Conservation (phyloP, 345 rosid genomes). For the Carallia brachiata region DNA sequence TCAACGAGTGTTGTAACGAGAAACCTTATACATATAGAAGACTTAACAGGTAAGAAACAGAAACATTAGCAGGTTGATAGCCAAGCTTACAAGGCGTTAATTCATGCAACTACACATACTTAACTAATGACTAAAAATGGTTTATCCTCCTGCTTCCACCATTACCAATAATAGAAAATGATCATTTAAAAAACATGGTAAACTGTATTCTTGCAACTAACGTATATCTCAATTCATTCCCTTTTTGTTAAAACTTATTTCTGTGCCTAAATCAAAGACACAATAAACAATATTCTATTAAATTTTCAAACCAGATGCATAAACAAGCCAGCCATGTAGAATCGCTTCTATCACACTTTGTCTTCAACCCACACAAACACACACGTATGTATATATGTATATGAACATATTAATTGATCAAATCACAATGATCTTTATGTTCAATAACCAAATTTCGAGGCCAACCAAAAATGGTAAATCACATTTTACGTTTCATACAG, state of each 20-base stretch:
- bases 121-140: neutral
- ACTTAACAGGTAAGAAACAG: neutral
- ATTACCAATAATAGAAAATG: neutral
- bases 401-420: neutral
- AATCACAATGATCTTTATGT: neutral
- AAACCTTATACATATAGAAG: neutral
- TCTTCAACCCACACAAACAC: neutral
- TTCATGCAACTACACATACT: neutral
- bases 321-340: neutral
- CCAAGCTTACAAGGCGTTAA: neutral
- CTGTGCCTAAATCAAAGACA: neutral
- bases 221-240: neutral
- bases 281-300: neutral
- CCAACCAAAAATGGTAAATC: neutral
- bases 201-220: neutral
- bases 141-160: neutral
- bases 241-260: neutral
- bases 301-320: neutral
- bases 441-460: neutral
- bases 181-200: neutral
- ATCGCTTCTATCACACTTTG: no score
- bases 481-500: constrained; percentile 5
- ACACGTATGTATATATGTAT: neutral
- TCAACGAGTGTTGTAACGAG: constrained; percentile 5
- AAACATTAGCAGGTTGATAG: neutral